A percentile compares a stretch with the other conserved stretches of the same genome.
These are phyloP conservation scores for Pyrus hybrid DNA, from an alignment of 331 rosid species.

Conservation along the genomic window DNA sequence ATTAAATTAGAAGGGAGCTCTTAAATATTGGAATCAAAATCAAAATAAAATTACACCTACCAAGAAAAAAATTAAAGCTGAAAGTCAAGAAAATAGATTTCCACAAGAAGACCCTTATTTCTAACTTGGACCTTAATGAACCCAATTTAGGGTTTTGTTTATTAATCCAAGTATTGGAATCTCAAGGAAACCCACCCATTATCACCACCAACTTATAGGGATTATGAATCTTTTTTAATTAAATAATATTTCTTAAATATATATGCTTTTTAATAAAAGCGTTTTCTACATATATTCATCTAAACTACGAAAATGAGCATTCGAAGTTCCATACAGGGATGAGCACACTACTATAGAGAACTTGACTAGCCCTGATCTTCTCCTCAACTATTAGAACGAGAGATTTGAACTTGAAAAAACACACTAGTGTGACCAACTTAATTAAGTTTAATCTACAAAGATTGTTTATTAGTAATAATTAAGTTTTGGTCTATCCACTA, in stretches of 20 bases:
- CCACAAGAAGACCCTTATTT: neutral
- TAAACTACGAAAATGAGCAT: neutral
- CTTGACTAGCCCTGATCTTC: too few species aligned
- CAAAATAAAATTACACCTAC: slow-evolving; percentile 23
- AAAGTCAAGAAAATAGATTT: slow-evolving; percentile 38
- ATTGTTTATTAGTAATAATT: neutral
- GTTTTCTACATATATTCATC: neutral
- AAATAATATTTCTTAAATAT: neutral
- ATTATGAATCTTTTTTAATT: slow-evolving; percentile 23
- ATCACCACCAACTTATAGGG: slow-evolving; percentile 32
- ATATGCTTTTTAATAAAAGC: too few species aligned
- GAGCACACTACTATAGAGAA: too few species aligned
- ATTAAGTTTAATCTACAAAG: neutral
- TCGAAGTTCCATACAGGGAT: too few species aligned
- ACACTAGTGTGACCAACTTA: too few species aligned
- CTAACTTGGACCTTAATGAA: slow-evolving; percentile 19
- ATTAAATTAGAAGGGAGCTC: neutral
- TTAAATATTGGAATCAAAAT: slow-evolving; percentile 18
- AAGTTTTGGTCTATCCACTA: slow-evolving; percentile 21
- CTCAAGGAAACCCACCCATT: slow-evolving; percentile 37
- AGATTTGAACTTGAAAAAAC: neutral
- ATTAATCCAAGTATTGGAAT: slow-evolving; percentile 45
- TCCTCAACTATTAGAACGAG: neutral
- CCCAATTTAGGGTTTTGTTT: neutral
- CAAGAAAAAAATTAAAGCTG: slow-evolving; percentile 24